Conservation (phyloP, 495 filamentous ascomycete genomes). For the Aspergillus panamensis region DNA sequence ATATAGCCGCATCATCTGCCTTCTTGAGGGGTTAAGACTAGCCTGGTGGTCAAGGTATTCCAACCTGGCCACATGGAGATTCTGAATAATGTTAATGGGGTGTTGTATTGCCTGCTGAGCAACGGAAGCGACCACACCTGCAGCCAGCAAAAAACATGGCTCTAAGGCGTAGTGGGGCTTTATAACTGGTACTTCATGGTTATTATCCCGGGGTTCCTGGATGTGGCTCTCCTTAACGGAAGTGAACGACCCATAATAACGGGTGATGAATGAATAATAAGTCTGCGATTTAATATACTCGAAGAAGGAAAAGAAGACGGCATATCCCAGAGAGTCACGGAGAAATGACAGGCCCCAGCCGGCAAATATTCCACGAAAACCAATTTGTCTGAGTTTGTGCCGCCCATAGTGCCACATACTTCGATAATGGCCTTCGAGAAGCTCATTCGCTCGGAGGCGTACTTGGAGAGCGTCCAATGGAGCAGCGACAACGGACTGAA, state of each 20-base stretch:
- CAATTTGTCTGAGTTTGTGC: slow-evolving; percentile 74
- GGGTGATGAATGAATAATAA: slow-evolving; percentile 75
- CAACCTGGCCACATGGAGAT: slow-evolving; percentile 71
- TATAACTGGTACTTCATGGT: slow-evolving; percentile 53
- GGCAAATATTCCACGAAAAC: slow-evolving; percentile 74
- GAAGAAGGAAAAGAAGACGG: slow-evolving; percentile 80
- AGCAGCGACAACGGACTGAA: slow-evolving; percentile 78
- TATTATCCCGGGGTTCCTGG: slow-evolving; percentile 23
- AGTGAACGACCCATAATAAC: slow-evolving; percentile 64
- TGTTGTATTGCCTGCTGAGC: slow-evolving; percentile 77
- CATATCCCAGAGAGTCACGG: slow-evolving; percentile 79
- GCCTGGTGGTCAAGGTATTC: slow-evolving; percentile 71
- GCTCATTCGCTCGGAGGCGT: slow-evolving; percentile 67
- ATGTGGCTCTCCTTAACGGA: slow-evolving; percentile 29
- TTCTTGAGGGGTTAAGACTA: slow-evolving; percentile 42
- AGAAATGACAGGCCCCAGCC: slow-evolving; percentile 75
- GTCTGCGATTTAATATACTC: slow-evolving; percentile 83
- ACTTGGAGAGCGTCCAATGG: slow-evolving; percentile 87
- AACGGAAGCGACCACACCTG: slow-evolving; percentile 71
- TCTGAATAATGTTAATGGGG: slow-evolving; percentile 70
- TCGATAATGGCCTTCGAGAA: slow-evolving; percentile 63
- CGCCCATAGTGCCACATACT: slow-evolving; percentile 80
- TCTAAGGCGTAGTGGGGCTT: slow-evolving; percentile 83
- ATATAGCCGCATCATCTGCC: slow-evolving; percentile 60
- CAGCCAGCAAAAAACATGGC: slow-evolving; percentile 73